These are phyloP conservation scores for Papiliotrema nemorosa DNA, from an alignment of 1,284 basidiomycete genomes.

Conservation along the genomic window DNA sequence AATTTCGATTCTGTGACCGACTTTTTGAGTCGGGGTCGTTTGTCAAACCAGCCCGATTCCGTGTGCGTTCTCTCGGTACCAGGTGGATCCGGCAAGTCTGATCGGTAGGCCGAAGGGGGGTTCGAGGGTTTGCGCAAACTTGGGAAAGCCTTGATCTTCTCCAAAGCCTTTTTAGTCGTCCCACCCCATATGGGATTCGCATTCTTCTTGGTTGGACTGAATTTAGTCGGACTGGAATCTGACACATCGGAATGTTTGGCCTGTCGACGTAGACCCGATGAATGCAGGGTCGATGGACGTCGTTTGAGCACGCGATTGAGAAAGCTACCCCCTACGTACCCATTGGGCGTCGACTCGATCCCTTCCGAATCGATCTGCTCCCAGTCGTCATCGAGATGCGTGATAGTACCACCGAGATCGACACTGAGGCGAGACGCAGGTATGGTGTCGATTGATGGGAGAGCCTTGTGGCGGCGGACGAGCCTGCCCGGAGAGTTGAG, in stretches of 20 bases:
- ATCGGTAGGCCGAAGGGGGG: not conserved
- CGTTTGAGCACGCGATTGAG: conserved; percentile 27
- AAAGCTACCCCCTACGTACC: conserved; percentile 12
- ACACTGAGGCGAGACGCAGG: conserved; percentile 32
- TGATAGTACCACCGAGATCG: conserved; percentile 38
- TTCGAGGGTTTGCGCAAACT: conserved; percentile 11
- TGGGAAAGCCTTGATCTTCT: conserved; percentile 36
- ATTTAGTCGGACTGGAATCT: not conserved
- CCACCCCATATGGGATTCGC: conserved; percentile 17
- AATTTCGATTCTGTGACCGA: not conserved
- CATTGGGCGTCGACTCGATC: conserved; percentile 20
- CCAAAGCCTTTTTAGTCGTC: conserved; percentile 31
- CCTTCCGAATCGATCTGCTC: conserved; percentile 26
- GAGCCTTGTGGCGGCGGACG: conserved; percentile 19
- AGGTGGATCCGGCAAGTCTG: conserved; percentile 1
- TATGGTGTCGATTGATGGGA: conserved; percentile 18
- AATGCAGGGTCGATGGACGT: conserved; percentile 18
- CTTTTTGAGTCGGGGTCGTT: not conserved
- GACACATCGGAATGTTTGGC: conserved; percentile 13
- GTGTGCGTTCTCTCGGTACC: conserved; percentile 14
- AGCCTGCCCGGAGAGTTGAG: conserved; percentile 12
- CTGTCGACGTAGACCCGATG: conserved; percentile 11
- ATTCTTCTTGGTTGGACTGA: conserved; percentile 22
- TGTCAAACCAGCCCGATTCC: conserved; percentile 22
- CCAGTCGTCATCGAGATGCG: conserved; percentile 39